phyloP scores from a whole-genome alignment of 208 protist species.

The Trypanosoma theileri region DNA sequence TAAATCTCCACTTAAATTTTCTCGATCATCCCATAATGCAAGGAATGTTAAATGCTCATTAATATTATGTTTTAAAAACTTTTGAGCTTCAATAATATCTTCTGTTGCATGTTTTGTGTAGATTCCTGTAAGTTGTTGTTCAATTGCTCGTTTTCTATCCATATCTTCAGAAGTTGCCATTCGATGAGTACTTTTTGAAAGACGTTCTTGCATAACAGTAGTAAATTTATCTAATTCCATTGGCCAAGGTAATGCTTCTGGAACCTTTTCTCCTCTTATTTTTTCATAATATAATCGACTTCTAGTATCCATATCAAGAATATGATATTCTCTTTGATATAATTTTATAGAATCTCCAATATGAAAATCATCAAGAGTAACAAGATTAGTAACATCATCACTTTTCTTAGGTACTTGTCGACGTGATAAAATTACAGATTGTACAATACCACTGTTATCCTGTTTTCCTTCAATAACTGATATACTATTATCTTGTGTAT shows the following conservation, averaged over 20 bases:
- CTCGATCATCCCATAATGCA: slow-evolving; percentile 90
- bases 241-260: slow-evolving; percentile 39
- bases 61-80: slow-evolving; percentile 86
- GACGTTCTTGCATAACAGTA: slow-evolving; percentile 20
- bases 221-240: slow-evolving; percentile 49
- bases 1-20: slow-evolving; percentile 76
- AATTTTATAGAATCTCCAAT: slow-evolving; percentile 68
- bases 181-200: slow-evolving; percentile 39
- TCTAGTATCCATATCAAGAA: slow-evolving; percentile 81
- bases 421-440: slow-evolving; percentile 71
- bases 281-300: slow-evolving; percentile 74
- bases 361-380: slow-evolving; percentile 71
- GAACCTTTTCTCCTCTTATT: slow-evolving; percentile 44
- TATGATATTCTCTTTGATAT: slow-evolving; percentile 69
- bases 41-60: slow-evolving; percentile 86
- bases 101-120: slow-evolving; percentile 88
- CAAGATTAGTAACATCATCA: slow-evolving; percentile 55
- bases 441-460: slow-evolving; percentile 79
- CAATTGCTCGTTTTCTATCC: slow-evolving; percentile 79
- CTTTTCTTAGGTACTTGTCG: slow-evolving; percentile 53
- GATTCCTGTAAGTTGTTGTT: slow-evolving; percentile 86
- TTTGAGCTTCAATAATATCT: slow-evolving; percentile 77
- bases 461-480: slow-evolving; percentile 62
- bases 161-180: slow-evolving; percentile 81
- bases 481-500: slow-evolving; percentile 77